These are phyloP conservation scores for Kandelia obovata DNA, from an alignment of 345 rosid genomes.

Conservation along the genomic window DNA sequence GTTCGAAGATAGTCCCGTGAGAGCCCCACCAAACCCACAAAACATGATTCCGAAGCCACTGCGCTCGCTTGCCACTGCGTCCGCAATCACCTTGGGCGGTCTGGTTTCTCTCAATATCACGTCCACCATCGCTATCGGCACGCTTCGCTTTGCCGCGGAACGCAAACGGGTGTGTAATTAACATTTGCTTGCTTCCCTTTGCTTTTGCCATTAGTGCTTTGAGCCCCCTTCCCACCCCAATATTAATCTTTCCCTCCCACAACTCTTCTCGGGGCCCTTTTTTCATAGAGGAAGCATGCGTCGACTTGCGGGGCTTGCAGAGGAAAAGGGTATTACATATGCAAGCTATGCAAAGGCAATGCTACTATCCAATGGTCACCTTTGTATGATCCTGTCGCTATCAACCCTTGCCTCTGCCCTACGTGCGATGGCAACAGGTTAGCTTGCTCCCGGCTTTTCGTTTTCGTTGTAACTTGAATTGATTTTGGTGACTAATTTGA, in stretches of 20 bases:
- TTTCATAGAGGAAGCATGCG: constrained; percentile 44
- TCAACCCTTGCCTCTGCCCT: constrained; percentile 85
- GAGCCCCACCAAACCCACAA: constrained; percentile 15
- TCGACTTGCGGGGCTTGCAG: constrained; percentile 54
- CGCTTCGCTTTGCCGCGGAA: constrained; percentile 36
- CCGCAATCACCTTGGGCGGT: constrained; percentile 45
- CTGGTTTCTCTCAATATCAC: constrained; percentile 37
- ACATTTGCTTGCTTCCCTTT: neutral
- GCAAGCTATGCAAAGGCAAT: constrained; percentile 79
- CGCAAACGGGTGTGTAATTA: constrained; percentile 36
- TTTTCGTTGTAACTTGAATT: neutral
- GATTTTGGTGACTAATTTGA: neutral
- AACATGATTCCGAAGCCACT: constrained; percentile 53
- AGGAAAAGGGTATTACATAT: constrained; percentile 79
- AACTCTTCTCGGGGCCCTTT: neutral
- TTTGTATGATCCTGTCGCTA: constrained; percentile 64
- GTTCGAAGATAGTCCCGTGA: constrained; percentile 40
- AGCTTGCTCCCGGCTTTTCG: neutral
- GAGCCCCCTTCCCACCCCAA: neutral
- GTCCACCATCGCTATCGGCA: constrained; percentile 39
- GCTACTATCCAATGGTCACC: constrained; percentile 76
- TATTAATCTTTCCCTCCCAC: neutral
- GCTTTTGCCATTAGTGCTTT: neutral
- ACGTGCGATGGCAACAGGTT: constrained; percentile 92
- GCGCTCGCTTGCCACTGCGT: constrained; percentile 25